phyloP scores from a whole-genome alignment of 208 protist species.

The Leishmania tropica region DNA sequence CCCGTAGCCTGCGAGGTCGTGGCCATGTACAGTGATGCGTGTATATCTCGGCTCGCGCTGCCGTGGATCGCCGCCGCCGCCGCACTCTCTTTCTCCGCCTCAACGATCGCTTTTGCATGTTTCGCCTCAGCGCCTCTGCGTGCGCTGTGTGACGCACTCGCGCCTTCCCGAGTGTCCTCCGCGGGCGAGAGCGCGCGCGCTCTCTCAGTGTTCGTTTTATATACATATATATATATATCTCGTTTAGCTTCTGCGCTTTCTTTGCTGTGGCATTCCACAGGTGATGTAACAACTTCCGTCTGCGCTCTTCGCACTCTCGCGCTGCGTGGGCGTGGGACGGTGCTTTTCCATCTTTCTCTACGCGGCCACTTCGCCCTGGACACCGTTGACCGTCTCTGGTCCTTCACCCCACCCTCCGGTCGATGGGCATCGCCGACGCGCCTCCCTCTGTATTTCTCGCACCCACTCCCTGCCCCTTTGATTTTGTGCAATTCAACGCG shows the following conservation, averaged over 20 bases:
- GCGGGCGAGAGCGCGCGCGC: neutral
- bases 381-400: neutral
- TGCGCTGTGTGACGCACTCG: neutral
- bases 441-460: neutral
- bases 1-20: neutral
- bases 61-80: neutral
- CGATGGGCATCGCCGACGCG: neutral
- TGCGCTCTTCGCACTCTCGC: neutral
- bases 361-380: neutral
- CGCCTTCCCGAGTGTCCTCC: neutral
- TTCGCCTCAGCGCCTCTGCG: neutral
- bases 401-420: neutral
- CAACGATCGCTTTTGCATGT: neutral
- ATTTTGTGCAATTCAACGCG: neutral
- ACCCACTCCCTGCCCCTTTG: no score
- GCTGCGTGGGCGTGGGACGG: neutral
- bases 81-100: neutral
- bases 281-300: conserved; percentile 1
- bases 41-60: neutral
- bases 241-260: neutral
- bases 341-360: neutral
- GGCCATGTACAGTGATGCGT: neutral
- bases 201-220: neutral
- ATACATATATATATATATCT: neutral
- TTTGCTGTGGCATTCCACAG: neutral